These are phyloP conservation scores for Hemisphaericaspora nanyangensis DNA, from an alignment of 805 yeast genomes.

Conservation along the genomic window DNA sequence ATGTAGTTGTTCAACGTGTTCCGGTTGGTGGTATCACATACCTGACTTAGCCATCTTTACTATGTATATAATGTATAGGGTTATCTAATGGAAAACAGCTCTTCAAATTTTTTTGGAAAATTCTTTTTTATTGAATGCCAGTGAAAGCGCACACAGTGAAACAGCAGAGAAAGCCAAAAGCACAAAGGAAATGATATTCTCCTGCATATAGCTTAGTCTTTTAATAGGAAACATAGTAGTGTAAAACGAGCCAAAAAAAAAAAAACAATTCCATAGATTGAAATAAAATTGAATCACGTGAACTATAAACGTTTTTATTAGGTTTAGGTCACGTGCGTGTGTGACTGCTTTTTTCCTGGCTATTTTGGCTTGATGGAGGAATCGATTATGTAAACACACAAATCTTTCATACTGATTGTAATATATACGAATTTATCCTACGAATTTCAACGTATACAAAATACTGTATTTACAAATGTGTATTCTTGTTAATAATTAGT, in stretches of 20 bases:
- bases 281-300: background rate
- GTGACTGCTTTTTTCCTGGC: conserved; percentile 2
- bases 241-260: too few relatives aligned
- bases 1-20: background rate
- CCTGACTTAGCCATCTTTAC: conserved; percentile 63
- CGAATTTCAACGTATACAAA: background rate
- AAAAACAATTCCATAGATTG: too few relatives aligned
- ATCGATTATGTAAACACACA: background rate
- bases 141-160: background rate
- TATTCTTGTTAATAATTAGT: background rate
- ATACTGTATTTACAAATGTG: background rate
- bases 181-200: background rate
- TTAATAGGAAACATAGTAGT: too few relatives aligned
- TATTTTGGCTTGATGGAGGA: too few relatives aligned
- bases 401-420: background rate
- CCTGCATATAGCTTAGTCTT: too few relatives aligned
- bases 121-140: background rate
- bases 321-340: background rate
- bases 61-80: conserved; percentile 1
- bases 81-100: conserved; percentile 1
- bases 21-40: too few relatives aligned
- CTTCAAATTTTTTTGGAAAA: conserved; percentile 4
- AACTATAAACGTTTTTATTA: background rate
- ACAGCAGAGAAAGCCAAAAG: background rate
- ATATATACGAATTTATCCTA: background rate